Conservation (phyloP, 2,329 filamentous ascomycete genomes). For the Ramularia collo-cygni region DNA sequence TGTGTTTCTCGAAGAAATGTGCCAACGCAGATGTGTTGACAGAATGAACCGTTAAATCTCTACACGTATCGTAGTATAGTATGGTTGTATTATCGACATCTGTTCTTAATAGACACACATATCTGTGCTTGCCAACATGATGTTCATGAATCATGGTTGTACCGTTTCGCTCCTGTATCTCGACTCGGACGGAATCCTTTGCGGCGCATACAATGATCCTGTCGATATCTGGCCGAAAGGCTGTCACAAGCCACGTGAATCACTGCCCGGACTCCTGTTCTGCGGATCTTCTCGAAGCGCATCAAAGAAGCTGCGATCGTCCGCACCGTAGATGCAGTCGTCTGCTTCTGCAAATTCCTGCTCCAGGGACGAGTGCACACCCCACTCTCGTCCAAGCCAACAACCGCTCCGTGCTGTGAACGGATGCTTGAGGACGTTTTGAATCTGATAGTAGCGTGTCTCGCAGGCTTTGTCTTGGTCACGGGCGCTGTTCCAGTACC, state of each 20-base stretch:
- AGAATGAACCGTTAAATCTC: no score
- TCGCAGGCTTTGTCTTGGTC: slow-evolving; percentile 46
- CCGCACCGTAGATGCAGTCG: slow-evolving; percentile 31
- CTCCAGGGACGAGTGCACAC: slow-evolving; percentile 27
- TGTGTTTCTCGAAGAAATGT: no score
- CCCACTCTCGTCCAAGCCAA: slow-evolving; percentile 30
- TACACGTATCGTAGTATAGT: no score
- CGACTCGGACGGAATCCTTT: not conserved
- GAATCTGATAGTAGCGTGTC: slow-evolving; percentile 40
- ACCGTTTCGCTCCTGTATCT: slow-evolving; percentile 10
- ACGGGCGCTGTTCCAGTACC: slow-evolving; percentile 54
- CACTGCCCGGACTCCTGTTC: slow-evolving; percentile 6
- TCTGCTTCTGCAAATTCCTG: slow-evolving; percentile 23
- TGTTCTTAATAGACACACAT: no score
- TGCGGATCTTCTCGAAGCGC: slow-evolving; percentile 18
- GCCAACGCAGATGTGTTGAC: no score
- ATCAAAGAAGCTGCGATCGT: slow-evolving; percentile 22
- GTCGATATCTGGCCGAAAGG: slow-evolving; percentile 15
- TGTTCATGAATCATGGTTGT: slow-evolving; percentile 9
- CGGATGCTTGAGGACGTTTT: slow-evolving; percentile 32
- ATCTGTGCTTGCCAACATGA: no score
- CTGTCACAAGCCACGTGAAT: slow-evolving; percentile 5
- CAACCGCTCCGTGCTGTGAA: slow-evolving; percentile 31
- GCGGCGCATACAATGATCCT: slow-evolving; percentile 6
- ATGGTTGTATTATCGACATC: no score